A percentile compares a stretch with the other conserved stretches of the same genome.
phyloP scores from a whole-genome alignment of 2,329 filamentous ascomycete genomes.

The Calonectria hawksworthii region DNA sequence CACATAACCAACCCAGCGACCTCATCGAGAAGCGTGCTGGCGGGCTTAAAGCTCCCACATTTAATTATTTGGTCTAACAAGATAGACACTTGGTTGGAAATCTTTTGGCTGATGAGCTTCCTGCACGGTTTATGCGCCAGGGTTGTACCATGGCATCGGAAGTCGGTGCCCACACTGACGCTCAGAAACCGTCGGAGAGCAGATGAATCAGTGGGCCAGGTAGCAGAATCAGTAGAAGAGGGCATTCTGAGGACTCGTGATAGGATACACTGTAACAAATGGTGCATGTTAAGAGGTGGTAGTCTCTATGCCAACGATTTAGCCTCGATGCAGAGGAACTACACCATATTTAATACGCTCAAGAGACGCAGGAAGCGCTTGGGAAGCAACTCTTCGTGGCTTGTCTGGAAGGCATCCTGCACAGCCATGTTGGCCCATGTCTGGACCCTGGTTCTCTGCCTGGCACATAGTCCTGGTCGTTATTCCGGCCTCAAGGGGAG shows the following conservation, averaged over 20 bases:
- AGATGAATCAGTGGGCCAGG: constrained; percentile 20
- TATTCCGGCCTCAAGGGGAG: constrained; percentile 17
- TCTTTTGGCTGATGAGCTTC: constrained; percentile 2
- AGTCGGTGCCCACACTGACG: not conserved
- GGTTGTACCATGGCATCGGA: constrained; percentile 32
- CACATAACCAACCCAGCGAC: constrained; percentile 41
- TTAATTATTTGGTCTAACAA: constrained; percentile 29
- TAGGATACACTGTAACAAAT: no score
- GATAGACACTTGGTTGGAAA: constrained; percentile 3
- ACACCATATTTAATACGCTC: constrained; percentile 34
- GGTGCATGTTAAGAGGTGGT: not conserved
- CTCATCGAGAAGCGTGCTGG: constrained; percentile 27
- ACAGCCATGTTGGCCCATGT: constrained; percentile 16
- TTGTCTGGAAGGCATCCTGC: constrained; percentile 26
- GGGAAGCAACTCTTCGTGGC: constrained; percentile 9
- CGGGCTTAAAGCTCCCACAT: constrained; percentile 28
- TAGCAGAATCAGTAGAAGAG: not conserved
- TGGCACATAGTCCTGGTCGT: constrained; percentile 10
- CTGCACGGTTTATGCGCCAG: constrained; percentile 9
- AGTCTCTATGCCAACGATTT: constrained; percentile 37
- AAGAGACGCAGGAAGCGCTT: constrained; percentile 26
- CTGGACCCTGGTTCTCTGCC: constrained; percentile 3
- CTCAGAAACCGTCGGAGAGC: constrained; percentile 23
- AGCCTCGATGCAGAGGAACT: not conserved
- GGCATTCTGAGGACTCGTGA: constrained; percentile 12